Conservation (phyloP, 345 rosid genomes). For the Boechera divaricarpa region DNA sequence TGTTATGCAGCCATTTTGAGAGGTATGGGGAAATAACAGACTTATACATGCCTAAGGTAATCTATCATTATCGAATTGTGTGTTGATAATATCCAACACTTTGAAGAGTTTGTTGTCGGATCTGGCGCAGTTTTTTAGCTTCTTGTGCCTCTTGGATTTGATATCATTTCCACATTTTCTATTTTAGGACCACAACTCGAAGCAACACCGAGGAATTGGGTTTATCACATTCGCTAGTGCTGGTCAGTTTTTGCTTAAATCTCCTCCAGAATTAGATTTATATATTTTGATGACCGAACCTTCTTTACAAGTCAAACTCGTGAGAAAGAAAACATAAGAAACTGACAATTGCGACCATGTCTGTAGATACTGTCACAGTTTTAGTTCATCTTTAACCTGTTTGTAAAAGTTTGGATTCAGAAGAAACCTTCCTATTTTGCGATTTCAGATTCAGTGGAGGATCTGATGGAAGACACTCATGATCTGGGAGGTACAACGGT, state of each 20-base stretch:
- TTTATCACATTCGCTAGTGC: slow-evolving; percentile 85
- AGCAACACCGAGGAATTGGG: slow-evolving; percentile 94
- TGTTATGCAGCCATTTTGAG: slow-evolving; percentile 84
- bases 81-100: neutral
- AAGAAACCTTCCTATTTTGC: slow-evolving; percentile 2
- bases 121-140: slow-evolving; percentile 12
- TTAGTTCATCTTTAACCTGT: neutral
- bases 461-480: slow-evolving; percentile 88
- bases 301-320: neutral
- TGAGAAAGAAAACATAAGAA: slow-evolving; percentile 11
- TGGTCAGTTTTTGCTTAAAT: slow-evolving; percentile 56
- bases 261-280: neutral
- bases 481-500: slow-evolving; percentile 89
- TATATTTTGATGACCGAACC: neutral
- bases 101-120: slow-evolving; percentile 16
- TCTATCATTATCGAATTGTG: slow-evolving; percentile 20
- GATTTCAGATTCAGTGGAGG: slow-evolving; percentile 81
- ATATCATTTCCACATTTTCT: slow-evolving; percentile 23
- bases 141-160: slow-evolving; percentile 7
- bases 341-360: neutral
- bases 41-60: slow-evolving; percentile 96
- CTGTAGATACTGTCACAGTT: slow-evolving; percentile 1
- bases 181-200: slow-evolving; percentile 80
- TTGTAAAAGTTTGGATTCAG: neutral
- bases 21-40: slow-evolving; percentile 92